A percentile compares a stretch with the other conserved stretches of the same genome.
phyloP scores from a whole-genome alignment of 768 basidiomycete species.

The Auricularia auricula-judae region DNA sequence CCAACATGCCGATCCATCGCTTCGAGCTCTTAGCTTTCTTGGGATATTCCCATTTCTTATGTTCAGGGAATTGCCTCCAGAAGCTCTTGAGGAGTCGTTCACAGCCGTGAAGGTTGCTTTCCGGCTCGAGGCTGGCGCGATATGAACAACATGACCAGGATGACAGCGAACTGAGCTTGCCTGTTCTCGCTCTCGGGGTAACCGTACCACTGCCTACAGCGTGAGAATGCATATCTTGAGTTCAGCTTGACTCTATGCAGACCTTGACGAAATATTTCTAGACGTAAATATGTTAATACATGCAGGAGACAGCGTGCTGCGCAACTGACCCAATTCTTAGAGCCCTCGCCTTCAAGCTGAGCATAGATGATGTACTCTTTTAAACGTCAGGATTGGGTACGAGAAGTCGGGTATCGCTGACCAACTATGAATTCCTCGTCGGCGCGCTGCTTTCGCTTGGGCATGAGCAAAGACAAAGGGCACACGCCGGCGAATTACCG shows the following conservation, averaged over 20 bases:
- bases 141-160: constrained; percentile 1
- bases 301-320: too few species aligned
- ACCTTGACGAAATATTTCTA: constrained; percentile 68
- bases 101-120: constrained; percentile 45
- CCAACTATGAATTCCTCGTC: not conserved
- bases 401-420: not conserved
- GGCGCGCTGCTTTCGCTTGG: not conserved
- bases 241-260: not conserved
- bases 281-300: too few species aligned
- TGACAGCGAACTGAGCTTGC: constrained; percentile 21
- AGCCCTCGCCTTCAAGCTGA: not conserved
- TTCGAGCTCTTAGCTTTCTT: constrained; percentile 30
- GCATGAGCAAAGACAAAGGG: not conserved
- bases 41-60: constrained; percentile 39
- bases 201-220: constrained; percentile 45
- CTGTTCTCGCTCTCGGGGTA: constrained; percentile 48
- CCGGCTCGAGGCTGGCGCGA: constrained; percentile 60
- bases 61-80: constrained; percentile 48
- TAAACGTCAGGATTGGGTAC: not conserved
- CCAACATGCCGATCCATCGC: constrained; percentile 46
- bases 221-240: not conserved
- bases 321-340: not conserved
- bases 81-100: constrained; percentile 50
- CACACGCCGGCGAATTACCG: too few species aligned
- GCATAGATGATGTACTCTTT: not conserved